Conservation (phyloP, 805 yeast genomes). For the Ogataea methylovora region DNA sequence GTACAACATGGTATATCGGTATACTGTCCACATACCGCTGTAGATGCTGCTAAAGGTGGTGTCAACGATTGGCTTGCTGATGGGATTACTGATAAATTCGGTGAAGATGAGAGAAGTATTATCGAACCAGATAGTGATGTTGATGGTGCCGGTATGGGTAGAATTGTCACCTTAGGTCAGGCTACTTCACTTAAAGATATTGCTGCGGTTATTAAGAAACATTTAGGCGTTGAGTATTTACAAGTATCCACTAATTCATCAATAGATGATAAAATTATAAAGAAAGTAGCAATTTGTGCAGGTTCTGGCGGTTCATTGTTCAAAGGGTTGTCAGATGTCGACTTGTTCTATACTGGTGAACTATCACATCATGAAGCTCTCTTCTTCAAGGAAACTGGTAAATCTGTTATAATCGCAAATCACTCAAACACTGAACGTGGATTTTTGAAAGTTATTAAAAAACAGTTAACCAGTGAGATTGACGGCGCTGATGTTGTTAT, state of each 20-base stretch:
- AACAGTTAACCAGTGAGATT: slow-evolving; percentile 31
- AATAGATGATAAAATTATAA: slow-evolving; percentile 29
- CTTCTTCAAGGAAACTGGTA: slow-evolving; percentile 60
- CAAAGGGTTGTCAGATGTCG: slow-evolving; percentile 35
- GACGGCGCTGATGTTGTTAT: slow-evolving; percentile 34
- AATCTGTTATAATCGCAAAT: slow-evolving; percentile 69
- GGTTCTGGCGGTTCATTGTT: slow-evolving; percentile 88
- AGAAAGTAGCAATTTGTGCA: slow-evolving; percentile 79
- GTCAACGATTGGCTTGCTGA: slow-evolving; percentile 88
- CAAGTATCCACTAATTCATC: slow-evolving; percentile 48
- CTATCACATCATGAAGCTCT: slow-evolving; percentile 90
- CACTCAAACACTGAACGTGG: slow-evolving; percentile 94
- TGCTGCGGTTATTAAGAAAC: slow-evolving; percentile 43
- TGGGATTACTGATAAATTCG: slow-evolving; percentile 30
- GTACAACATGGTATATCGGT: slow-evolving; percentile 78
- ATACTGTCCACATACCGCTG: slow-evolving; percentile 93
- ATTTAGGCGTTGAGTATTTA: slow-evolving; percentile 44
- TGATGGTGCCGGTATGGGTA: slow-evolving; percentile 74
- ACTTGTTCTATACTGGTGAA: slow-evolving; percentile 85
- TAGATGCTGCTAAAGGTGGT: slow-evolving; percentile 88
- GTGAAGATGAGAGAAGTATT: slow-evolving; percentile 22
- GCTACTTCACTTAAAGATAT: slow-evolving; percentile 37
- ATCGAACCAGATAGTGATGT: slow-evolving; percentile 37
- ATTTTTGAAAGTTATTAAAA: slow-evolving; percentile 48
- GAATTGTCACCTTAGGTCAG: slow-evolving; percentile 44